A percentile compares a stretch with the other conserved stretches of the same genome.
Evolutionary conservation across 2,329 filamentous ascomycete genomes (phyloP).

Genomic region (Beauveria rudraprayagi): DNA sequence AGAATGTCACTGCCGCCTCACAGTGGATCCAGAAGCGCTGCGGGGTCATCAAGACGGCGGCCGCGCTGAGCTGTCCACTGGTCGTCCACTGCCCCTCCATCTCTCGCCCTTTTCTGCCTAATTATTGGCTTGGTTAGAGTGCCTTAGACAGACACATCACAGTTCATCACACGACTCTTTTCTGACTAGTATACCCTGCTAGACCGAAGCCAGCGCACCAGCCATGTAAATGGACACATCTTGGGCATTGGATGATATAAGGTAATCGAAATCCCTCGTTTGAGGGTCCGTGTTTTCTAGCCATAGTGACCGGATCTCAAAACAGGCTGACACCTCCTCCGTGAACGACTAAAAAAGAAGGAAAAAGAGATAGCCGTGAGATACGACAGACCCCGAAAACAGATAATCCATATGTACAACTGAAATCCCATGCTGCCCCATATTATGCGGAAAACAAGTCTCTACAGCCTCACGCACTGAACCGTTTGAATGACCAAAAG

Average conservation of each 20-base stretch:
- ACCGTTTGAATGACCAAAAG: background rate
- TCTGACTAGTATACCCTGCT: background rate
- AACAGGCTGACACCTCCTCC: background rate
- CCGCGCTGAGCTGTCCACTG: background rate
- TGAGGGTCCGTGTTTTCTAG: background rate
- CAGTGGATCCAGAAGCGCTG: constrained; percentile 1
- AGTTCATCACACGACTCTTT: background rate
- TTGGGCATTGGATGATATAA: background rate
- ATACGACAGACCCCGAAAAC: background rate
- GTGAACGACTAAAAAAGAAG: background rate
- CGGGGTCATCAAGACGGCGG: background rate
- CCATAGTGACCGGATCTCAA: background rate
- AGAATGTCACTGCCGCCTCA: background rate
- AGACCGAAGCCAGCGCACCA: background rate
- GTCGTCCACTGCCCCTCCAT: constrained; percentile 3
- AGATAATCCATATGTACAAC: background rate
- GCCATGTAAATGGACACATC: background rate
- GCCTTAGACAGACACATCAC: background rate
- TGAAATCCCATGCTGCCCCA: constrained; percentile 1
- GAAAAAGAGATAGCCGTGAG: background rate
- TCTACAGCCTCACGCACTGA: background rate
- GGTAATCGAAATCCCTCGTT: background rate
- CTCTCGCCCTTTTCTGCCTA: background rate
- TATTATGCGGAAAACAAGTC: background rate
- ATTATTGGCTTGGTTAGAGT: background rate